Percentiles rank a stretch among this genome's conserved stretches.
Conservation (phyloP, 1,284 basidiomycete genomes). For the Sporisorium scitamineum region DNA sequence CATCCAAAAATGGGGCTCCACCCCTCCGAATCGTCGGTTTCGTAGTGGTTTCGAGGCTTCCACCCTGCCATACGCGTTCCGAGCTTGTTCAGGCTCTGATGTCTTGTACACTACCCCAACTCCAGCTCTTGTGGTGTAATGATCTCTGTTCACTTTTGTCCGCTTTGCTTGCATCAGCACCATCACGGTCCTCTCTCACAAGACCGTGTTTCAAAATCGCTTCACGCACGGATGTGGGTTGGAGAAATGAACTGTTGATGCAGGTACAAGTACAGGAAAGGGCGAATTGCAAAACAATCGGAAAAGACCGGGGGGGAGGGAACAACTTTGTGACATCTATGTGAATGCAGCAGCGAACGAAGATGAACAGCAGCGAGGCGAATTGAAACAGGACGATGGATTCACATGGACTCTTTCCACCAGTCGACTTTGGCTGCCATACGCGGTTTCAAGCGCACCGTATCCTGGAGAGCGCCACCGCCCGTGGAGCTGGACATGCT, state of each 20-base stretch:
- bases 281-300: slow-evolving; percentile 4
- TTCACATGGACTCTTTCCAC: slow-evolving; percentile 48
- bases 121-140: slow-evolving; percentile 12
- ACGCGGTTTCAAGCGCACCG: slow-evolving; percentile 31
- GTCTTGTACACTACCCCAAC: slow-evolving; percentile 31
- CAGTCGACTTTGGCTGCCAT: slow-evolving; percentile 46
- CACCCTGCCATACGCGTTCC: not conserved
- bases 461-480: slow-evolving; percentile 17
- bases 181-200: not conserved
- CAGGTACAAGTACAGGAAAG: slow-evolving; percentile 20
- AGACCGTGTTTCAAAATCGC: not conserved
- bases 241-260: slow-evolving; percentile 4
- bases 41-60: not conserved
- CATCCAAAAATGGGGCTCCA: slow-evolving; percentile 7
- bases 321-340: not conserved
- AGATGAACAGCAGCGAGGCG: not conserved
- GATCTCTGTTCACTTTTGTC: slow-evolving; percentile 4
- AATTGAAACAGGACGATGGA: not conserved
- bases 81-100: not conserved
- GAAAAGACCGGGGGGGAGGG: not conserved
- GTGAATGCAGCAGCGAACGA: not conserved
- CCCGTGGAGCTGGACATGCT: slow-evolving; percentile 10
- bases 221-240: not conserved
- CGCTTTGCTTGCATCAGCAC: not conserved
- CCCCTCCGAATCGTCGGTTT: not conserved